A percentile compares a stretch with the other conserved stretches of the same genome.
These are phyloP conservation scores for Fraxinus angustifolia DNA, from an alignment of 305 asterid species.

Conservation along the genomic window DNA sequence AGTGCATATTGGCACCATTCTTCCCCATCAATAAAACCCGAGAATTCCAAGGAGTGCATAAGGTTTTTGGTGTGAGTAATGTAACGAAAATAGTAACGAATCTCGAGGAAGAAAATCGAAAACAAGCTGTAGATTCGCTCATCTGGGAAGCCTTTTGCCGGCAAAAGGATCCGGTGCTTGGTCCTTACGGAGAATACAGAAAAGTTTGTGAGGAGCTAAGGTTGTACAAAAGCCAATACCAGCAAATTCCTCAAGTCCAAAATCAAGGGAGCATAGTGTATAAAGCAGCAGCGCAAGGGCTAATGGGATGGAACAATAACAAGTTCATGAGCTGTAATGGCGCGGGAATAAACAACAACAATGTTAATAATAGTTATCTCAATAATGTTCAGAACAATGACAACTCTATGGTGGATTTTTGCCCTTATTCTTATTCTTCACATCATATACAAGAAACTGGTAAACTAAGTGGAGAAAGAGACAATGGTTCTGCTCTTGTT, in stretches of 20 bases:
- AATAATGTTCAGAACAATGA: slow-evolving; percentile 19
- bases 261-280: slow-evolving; percentile 31
- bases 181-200: slow-evolving; percentile 61
- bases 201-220: slow-evolving; percentile 56
- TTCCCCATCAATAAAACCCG: slow-evolving; percentile 50
- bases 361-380: background rate
- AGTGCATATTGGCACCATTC: slow-evolving; percentile 56
- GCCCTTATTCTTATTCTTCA: slow-evolving; percentile 30
- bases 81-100: slow-evolving; percentile 46
- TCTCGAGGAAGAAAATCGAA: slow-evolving; percentile 42
- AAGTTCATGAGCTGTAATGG: slow-evolving; percentile 11
- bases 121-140: slow-evolving; percentile 53
- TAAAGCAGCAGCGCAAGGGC: slow-evolving; percentile 35
- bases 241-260: slow-evolving; percentile 33
- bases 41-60: slow-evolving; percentile 78
- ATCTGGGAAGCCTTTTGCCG: slow-evolving; percentile 80
- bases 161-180: slow-evolving; percentile 59
- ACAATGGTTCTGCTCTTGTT: slow-evolving; percentile 34
- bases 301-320: slow-evolving; percentile 48
- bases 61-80: slow-evolving; percentile 77
- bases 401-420: slow-evolving; percentile 25
- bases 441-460: slow-evolving; percentile 37
- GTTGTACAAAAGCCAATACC: slow-evolving; percentile 44
- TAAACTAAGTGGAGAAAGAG: slow-evolving; percentile 34
- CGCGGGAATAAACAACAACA: slow-evolving; percentile 10